Conservation (phyloP, 352 stramenopile genomes). For the Phytophthora citricola region DNA sequence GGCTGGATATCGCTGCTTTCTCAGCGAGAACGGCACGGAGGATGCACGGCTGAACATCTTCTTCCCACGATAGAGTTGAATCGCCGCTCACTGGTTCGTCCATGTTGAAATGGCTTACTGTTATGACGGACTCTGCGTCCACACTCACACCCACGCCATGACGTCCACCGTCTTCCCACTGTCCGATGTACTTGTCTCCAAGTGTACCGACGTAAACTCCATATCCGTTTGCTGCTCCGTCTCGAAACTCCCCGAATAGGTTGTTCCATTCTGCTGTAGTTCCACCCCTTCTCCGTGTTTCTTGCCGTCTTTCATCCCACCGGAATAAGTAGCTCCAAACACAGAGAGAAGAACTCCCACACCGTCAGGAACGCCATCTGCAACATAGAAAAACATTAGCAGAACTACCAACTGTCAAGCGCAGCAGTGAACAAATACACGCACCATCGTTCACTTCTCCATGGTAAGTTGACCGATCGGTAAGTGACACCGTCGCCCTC, state of each 20-base stretch:
- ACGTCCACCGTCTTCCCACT: constrained; percentile 47
- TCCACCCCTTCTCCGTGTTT: constrained; percentile 55
- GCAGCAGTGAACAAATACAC: constrained; percentile 2
- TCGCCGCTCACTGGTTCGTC: constrained; percentile 25
- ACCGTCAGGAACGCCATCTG: constrained; percentile 46
- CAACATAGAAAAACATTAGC: neutral
- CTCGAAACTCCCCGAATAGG: constrained; percentile 45
- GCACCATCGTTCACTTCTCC: constrained; percentile 39
- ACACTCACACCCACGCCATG: constrained; percentile 51
- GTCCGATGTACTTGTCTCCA: constrained; percentile 49
- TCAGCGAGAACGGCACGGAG: constrained; percentile 51
- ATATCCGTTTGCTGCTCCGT: constrained; percentile 39
- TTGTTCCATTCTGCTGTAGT: constrained; percentile 43
- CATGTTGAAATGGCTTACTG: constrained; percentile 33
- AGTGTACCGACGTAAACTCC: constrained; percentile 55
- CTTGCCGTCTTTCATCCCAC: constrained; percentile 40
- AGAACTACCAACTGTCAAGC: neutral
- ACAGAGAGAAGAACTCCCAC: constrained; percentile 43
- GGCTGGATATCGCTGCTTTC: constrained; percentile 35
- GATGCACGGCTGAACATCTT: constrained; percentile 30
- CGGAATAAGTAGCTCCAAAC: constrained; percentile 47
- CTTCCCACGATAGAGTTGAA: constrained; percentile 11
- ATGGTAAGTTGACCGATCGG: constrained; percentile 39
- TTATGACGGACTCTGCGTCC: constrained; percentile 37
- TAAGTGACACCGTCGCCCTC: constrained; percentile 30